phyloP scores from a whole-genome alignment of 441 rosid species.

The Melastoma candidum region DNA sequence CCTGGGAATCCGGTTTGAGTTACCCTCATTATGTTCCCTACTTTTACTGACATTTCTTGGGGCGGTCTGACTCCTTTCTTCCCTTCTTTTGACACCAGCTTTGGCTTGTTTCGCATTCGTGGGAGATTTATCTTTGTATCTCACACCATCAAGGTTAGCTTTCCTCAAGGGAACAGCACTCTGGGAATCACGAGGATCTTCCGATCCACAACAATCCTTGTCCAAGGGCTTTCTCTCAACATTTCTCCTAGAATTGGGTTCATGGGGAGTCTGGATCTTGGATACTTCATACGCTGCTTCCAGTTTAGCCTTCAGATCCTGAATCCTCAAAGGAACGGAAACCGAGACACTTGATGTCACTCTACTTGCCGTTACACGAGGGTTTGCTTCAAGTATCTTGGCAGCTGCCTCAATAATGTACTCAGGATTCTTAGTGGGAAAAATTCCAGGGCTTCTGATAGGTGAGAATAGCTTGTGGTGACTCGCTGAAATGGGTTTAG shows the following conservation, averaged over 20 bases:
- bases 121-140: slow-evolving; percentile 35
- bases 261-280: slow-evolving; percentile 29
- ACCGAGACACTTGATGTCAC: slow-evolving; percentile 31
- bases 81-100: slow-evolving; percentile 34
- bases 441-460: slow-evolving; percentile 50
- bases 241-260: slow-evolving; percentile 15
- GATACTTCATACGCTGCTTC: slow-evolving; percentile 46
- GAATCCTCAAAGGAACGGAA: slow-evolving; percentile 62
- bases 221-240: slow-evolving; percentile 29
- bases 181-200: slow-evolving; percentile 19
- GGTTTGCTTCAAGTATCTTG: slow-evolving; percentile 62
- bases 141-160: slow-evolving; percentile 24
- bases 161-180: slow-evolving; percentile 20
- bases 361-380: slow-evolving; percentile 30
- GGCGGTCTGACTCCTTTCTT: slow-evolving; percentile 24
- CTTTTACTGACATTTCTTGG: slow-evolving; percentile 21
- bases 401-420: slow-evolving; percentile 73
- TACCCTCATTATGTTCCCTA: slow-evolving; percentile 33
- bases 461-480: slow-evolving; percentile 79
- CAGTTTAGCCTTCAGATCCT: slow-evolving; percentile 69
- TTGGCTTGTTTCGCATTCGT: slow-evolving; percentile 34
- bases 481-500: slow-evolving; percentile 52
- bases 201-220: slow-evolving; percentile 17
- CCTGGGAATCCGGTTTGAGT: slow-evolving; percentile 26
- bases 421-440: slow-evolving; percentile 42